Base-by-base conservation (phyloP, 352 stramenopile species). In the Phytophthora macrochlamydospora region DNA sequence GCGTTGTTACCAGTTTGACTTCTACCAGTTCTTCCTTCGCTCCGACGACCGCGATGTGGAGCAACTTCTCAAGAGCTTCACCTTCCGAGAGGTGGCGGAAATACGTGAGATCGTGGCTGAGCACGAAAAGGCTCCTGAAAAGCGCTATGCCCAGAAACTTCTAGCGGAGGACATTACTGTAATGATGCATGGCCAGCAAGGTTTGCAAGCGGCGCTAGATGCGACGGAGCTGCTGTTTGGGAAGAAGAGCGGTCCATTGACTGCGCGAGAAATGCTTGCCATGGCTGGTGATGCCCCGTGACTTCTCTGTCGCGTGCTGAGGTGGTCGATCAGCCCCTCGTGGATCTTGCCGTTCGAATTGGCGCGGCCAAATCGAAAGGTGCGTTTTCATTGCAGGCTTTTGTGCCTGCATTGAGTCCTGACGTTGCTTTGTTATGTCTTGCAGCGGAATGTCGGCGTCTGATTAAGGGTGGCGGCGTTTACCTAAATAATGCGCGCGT, bases 21-120 rank as follows among this genome's bases (percentile, higher is more conserved):
- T 97, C 56, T 98, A 98, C 61, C 90, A 98, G 68, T 98, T 95
- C 63, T 98, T 98, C 49, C 69, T 97, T 32, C 86, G 86, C 31
- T 77, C 83, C 5, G 85, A 93, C 58, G 93, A 98, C 62, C 89
- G 80, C 43, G 91, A 99, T 76, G 93, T 99, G 9, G 88, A 96
- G 53, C 89, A 97, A 32, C 95, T 99, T 59, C 76, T 99, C 58
- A 99, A 98, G 76, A 91, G 98, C 37, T 99, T 99, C 66, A 99
- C 97, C 12, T 98, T 99, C 73, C 73, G 99, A 42, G 81, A 91
- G 11, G 59, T 99, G 43, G 79, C 96, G 12, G 90, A 98, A 49
- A 98, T 99, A 65, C 69, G 81, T 3, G 81, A 94, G 43, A 89
- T 99, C 55, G 81, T 94, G 38, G 61, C 79, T 50, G 78, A 95